Evolutionary conservation across 371 early-diverging fungal species (phyloP).

Genomic region (Rhizopus delemar): DNA sequence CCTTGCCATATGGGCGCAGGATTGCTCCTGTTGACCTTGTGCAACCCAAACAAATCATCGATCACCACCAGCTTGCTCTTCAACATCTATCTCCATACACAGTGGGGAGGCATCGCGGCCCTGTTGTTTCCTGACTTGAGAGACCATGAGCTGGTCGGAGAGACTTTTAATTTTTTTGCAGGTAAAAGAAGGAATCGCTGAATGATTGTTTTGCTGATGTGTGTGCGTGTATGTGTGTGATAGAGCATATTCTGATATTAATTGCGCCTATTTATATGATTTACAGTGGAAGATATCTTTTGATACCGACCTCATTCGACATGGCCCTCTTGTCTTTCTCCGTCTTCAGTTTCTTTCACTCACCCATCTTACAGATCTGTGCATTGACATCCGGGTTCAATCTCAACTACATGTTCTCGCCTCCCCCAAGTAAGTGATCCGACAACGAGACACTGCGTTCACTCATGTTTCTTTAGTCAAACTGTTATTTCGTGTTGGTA

Average conservation of each 20-base stretch:
- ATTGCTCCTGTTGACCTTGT: slow-evolving; percentile 51
- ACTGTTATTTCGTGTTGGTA: slow-evolving; percentile 20
- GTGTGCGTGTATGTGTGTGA: no score
- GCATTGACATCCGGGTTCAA: slow-evolving; percentile 48
- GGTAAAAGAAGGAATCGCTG: slow-evolving; percentile 34
- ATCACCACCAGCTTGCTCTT: slow-evolving; percentile 50
- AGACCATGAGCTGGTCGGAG: slow-evolving; percentile 53
- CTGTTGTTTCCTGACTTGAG: slow-evolving; percentile 60
- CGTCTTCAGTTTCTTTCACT: slow-evolving; percentile 52
- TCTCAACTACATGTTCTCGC: slow-evolving; percentile 53
- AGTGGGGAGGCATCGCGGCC: slow-evolving; percentile 65
- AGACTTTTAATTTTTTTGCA: slow-evolving; percentile 63
- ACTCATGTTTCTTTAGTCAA: slow-evolving; percentile 13
- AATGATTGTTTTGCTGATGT: neutral
- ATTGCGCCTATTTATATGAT: slow-evolving; percentile 51
- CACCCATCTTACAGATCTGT: slow-evolving; percentile 38
- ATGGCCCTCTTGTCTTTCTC: slow-evolving; percentile 52
- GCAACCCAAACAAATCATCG: slow-evolving; percentile 43
- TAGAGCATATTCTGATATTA: slow-evolving; percentile 52
- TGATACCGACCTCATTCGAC: slow-evolving; percentile 43
- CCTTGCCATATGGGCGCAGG: slow-evolving; percentile 68
- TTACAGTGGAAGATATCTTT: slow-evolving; percentile 50
- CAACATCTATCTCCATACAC: slow-evolving; percentile 64
- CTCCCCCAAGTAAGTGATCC: slow-evolving; percentile 43
- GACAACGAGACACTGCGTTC: neutral